Evolutionary conservation across 2,329 filamentous ascomycete genomes (phyloP).

Genomic region (Gnomoniopsis smithogilvyi): DNA sequence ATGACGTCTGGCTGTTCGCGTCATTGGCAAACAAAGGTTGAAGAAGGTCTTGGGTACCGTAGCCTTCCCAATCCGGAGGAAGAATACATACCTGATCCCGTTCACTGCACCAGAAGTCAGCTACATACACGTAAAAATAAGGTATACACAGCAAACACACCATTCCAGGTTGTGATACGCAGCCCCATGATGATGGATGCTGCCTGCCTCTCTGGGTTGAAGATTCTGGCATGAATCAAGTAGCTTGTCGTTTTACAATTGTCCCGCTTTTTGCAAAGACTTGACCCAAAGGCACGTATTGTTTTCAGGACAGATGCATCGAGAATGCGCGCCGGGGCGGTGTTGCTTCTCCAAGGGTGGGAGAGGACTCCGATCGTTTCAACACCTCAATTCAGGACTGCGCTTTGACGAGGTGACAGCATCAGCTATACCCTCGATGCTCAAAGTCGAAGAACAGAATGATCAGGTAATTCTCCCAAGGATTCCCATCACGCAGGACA

Average conservation of each 20-base stretch:
- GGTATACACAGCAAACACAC: constrained; percentile 40
- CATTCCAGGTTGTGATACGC: constrained; percentile 85
- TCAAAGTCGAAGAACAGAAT: too few relatives aligned
- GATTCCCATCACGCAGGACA: background rate
- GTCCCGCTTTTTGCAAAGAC: background rate
- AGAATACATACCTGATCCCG: constrained; percentile 63
- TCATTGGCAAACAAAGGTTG: background rate
- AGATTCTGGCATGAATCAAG: background rate
- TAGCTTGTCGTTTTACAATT: constrained; percentile 1
- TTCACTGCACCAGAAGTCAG: constrained; percentile 56
- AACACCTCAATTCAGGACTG: too few relatives aligned
- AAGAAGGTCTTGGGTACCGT: background rate
- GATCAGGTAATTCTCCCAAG: too few relatives aligned
- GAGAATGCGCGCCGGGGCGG: too few relatives aligned
- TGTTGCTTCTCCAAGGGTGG: too few relatives aligned
- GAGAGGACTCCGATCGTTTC: too few relatives aligned
- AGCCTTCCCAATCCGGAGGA: too few relatives aligned
- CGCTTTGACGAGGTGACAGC: too few relatives aligned
- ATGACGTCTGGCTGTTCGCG: background rate
- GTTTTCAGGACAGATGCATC: too few relatives aligned
- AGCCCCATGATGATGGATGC: constrained; percentile 56
- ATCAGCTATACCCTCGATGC: too few relatives aligned
- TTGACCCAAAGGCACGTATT: too few relatives aligned
- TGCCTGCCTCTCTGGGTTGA: background rate
- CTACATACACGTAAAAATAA: constrained; percentile 5